phyloP scores from a whole-genome alignment of 208 protist genomes.

The Crithidia expoeki region DNA sequence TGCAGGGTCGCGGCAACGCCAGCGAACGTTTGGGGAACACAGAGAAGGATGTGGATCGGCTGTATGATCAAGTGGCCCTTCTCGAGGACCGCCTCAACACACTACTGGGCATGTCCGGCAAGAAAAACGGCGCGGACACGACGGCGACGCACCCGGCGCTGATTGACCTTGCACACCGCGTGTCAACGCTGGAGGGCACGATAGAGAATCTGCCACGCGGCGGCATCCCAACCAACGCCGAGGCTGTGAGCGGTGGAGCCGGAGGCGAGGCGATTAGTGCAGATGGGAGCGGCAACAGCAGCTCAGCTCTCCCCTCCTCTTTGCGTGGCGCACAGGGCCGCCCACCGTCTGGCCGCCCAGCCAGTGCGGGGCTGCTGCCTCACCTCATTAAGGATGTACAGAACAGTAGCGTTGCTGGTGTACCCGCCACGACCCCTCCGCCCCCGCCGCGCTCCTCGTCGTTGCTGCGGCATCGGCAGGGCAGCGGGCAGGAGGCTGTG shows the following conservation, averaged over 20 bases:
- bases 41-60: constrained; percentile 35
- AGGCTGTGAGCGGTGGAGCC: background rate
- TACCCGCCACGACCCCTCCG: background rate
- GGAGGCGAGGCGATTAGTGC: constrained; percentile 21
- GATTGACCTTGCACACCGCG: constrained; percentile 48
- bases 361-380: constrained; percentile 13
- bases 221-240: background rate
- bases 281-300: constrained; percentile 4
- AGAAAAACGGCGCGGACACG: constrained; percentile 6
- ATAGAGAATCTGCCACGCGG: constrained; percentile 40
- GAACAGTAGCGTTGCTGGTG: constrained; percentile 5
- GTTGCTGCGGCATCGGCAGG: background rate
- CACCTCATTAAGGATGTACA: constrained; percentile 12
- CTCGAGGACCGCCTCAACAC: constrained; percentile 61
- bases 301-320: constrained; percentile 9
- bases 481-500: constrained; percentile 6
- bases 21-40: constrained; percentile 16
- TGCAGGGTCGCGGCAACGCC: constrained; percentile 9
- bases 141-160: constrained; percentile 30
- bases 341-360: constrained; percentile 30
- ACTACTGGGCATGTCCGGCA: constrained; percentile 29
- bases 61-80: constrained; percentile 45
- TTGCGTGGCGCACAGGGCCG: constrained; percentile 3
- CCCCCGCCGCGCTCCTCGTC: constrained; percentile 8
- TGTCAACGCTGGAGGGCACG: constrained; percentile 52